These are phyloP conservation scores for Stephania yunnanensis DNA, from an alignment of 164 flowering plant species.

Conservation along the genomic window DNA sequence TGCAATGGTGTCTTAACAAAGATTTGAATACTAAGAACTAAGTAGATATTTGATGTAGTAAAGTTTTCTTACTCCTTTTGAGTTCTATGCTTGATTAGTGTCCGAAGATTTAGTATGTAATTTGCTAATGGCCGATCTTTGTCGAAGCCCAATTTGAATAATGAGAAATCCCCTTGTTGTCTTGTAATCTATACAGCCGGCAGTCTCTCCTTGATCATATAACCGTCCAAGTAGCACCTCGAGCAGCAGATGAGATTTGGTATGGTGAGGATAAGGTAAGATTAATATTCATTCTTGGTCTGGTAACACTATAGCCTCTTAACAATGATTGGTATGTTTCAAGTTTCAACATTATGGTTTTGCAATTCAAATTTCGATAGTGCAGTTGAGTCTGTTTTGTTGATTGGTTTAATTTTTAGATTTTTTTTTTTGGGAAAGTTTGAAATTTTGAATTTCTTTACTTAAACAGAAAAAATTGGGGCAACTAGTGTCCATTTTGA, in stretches of 20 bases:
- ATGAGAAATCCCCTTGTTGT: not conserved
- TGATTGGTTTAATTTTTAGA: not conserved
- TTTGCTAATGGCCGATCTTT: no score
- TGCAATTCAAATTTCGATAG: not conserved
- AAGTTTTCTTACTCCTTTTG: no score
- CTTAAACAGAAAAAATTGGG: no score
- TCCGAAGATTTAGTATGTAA: no score
- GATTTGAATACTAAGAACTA: no score
- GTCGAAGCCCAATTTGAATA: no score
- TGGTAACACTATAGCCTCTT: not conserved
- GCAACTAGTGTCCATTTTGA: not conserved
- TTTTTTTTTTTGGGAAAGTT: no score
- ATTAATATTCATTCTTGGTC: not conserved
- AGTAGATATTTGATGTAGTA: no score
- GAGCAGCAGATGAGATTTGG: slow-evolving; percentile 97
- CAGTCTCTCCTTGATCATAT: slow-evolving; percentile 85
- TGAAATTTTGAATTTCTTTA: no score
- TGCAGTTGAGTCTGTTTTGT: not conserved
- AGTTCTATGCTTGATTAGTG: no score
- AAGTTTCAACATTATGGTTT: not conserved
- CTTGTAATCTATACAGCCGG: slow-evolving; percentile 46
- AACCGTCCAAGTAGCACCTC: slow-evolving; percentile 87
- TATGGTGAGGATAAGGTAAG: slow-evolving; percentile 73
- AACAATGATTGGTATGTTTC: not conserved
- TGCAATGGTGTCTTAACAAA: no score